Percentiles rank a stretch among this genome's conserved stretches.
Evolutionary conservation across 1,284 basidiomycete species (phyloP).

Genomic region (Apiotrichum gamsii): DNA sequence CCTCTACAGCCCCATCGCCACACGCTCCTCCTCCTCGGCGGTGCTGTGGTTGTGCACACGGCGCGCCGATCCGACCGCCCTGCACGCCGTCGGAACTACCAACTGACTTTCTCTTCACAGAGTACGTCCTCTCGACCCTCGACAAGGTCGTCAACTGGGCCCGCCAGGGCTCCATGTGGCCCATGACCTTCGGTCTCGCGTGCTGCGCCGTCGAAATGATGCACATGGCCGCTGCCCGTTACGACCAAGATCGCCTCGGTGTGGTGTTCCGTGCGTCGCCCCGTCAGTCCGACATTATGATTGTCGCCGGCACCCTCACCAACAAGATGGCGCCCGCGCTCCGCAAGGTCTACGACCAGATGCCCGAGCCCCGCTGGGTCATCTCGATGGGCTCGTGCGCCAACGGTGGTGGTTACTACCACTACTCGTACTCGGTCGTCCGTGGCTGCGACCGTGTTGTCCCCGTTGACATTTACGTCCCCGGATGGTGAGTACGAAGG

Average conservation of each 20-base stretch:
- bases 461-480: slow-evolving; percentile 95
- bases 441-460: slow-evolving; percentile 99
- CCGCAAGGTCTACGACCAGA: slow-evolving; percentile 92
- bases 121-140: slow-evolving; percentile 91
- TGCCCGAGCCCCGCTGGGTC: slow-evolving; percentile 96
- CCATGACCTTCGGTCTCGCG: slow-evolving; percentile 96
- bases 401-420: slow-evolving; percentile 97
- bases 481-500: slow-evolving; percentile 71
- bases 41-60: no score
- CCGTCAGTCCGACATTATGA: slow-evolving; percentile 98
- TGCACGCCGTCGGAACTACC: no score
- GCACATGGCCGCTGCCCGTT: slow-evolving; percentile 85
- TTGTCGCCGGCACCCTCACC: slow-evolving; percentile 96
- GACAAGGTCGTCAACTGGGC: slow-evolving; percentile 99
- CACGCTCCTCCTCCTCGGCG: no score
- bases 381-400: slow-evolving; percentile 99
- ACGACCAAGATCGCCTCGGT: slow-evolving; percentile 97
- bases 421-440: slow-evolving; percentile 95
- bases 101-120: slow-evolving; percentile 48
- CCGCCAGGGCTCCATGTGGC: slow-evolving; percentile 97
- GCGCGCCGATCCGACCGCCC: no score
- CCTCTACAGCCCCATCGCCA: no score
- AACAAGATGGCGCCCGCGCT: slow-evolving; percentile 99
- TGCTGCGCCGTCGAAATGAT: slow-evolving; percentile 99
- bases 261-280: slow-evolving; percentile 98